Evolutionary conservation across 1,284 basidiomycete species (phyloP), one percentile per base, ranked within the genome.

Genomic region (Mycosarcoma mackinlayi): DNA sequence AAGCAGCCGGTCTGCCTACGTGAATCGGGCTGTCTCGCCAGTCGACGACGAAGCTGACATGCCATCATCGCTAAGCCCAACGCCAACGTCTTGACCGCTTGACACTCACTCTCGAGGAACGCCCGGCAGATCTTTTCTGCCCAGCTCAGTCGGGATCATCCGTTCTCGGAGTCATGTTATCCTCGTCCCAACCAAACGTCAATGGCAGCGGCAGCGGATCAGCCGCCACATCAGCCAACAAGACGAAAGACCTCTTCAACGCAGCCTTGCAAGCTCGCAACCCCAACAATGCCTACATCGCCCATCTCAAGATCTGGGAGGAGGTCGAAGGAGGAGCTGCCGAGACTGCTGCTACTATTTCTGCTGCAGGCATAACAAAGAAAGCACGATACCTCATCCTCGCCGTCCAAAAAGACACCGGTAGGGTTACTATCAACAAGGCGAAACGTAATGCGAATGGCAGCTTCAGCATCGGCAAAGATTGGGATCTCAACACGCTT

Each of bases 401-500:
- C 6, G 76, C 76, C 2, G 73, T 74, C 3, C 64, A 76, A 38
- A 65, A 69, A 27, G 78, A 77, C 25, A 70, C 60, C 4, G 75
- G 73, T 13, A 56, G 54, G 23, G 79, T 80, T 21, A 76, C 73
- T 35, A 69, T 83, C 54, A 83, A 98, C 87, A 98, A 99, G 84
- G 93, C 94, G 7, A 98, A 98, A 84, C 85, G 93, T 61, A 98
- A 99, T 83, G 89, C 90, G 34, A 98, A 98, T 79, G 91, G 92
- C 34, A 89, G 92, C 0, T 98, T 96, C 85, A 97, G 94, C 19
- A 92, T 97, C 53, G 96, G 96, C 21, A 99, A 99, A 86, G 94
- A 94, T 9, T 99, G 96, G 96, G 88, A 87, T 67, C 84, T 98
- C 38, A 84, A 88, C 44, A 93, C 95, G 80, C 86, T 98, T 69